Base-by-base conservation (phyloP, 2,329 filamentous ascomycete genomes). In the Dryadomyces sulphureus region DNA sequence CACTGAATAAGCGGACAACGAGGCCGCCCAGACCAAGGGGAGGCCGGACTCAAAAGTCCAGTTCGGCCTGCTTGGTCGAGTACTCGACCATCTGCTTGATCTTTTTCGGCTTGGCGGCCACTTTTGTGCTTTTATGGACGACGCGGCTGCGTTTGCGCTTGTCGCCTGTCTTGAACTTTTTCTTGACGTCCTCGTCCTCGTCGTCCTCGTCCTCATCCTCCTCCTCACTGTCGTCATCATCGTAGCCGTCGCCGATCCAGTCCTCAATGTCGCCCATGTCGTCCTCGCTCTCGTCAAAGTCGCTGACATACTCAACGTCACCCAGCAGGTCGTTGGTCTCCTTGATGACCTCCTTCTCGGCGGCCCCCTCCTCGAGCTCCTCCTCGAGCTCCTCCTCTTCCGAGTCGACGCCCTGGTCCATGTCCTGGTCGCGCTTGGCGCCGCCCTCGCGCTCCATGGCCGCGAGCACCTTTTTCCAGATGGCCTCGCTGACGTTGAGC, bases 401-500 rank as follows among this genome's bases (percentile, higher is more conserved):
- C 32, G 84, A 79, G 54, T 85, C 80, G 52, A 93, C 79, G 9
- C 89, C 90, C 55, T 89, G 80, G 60, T 95, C 90, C 61, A 92
- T 64, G 61, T 96, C 90, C 65, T 88, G 78, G 61, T 95, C 90
- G 46, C 86, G 72, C 52, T 77, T 71, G 39, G 83, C 90, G 57
- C 93, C 80, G 49, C 90, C 89, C 55, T 83, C 82, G 55, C 84
- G 76, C 73, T 98, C 92, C 64, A 98, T 72, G 4, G 87, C 87
- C 50, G 81, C 79, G 55, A 98, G 77, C 7, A 98, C 92, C 74
- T 89, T 94, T 75, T 93, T 93, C 92, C 92, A 98, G 50, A 98
- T 87, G 14, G 77, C 74, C 62, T 95, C 88, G 62, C 93, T 92
- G 44, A 94, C 89, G 60, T 98, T 98, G 53, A 98, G 71, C 38